These are phyloP conservation scores for Plasmodium blacklocki DNA, from an alignment of 169 alveolate genomes.

Conservation along the genomic window DNA sequence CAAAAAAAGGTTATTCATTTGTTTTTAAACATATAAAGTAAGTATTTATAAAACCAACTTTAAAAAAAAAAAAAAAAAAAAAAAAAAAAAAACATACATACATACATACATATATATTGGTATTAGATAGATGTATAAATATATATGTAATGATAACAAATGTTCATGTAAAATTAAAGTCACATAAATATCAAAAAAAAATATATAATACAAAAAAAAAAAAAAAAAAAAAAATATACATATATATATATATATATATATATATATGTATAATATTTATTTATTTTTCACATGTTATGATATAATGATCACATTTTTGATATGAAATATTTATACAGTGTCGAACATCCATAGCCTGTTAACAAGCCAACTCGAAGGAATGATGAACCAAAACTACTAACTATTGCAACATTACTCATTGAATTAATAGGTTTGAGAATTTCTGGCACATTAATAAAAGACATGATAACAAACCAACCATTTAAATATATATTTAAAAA, in stretches of 20 bases:
- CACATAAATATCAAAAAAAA: no score
- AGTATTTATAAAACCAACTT: no score
- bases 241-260: neutral
- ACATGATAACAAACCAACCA: constrained; percentile 71
- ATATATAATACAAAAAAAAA: no score
- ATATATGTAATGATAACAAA: no score
- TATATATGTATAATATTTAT: neutral
- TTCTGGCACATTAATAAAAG: constrained; percentile 56
- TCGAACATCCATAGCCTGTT: constrained; percentile 56
- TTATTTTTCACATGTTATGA: no score
- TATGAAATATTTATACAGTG: constrained; percentile 18
- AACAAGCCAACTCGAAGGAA: constrained; percentile 47
- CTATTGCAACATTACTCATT: constrained; percentile 67
- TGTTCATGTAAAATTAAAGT: no score
- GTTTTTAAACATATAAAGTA: no score
- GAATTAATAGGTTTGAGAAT: constrained; percentile 51
- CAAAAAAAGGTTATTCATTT: no score
- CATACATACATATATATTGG: no score
- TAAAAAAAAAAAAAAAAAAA: no score
- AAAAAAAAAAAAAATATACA: neutral
- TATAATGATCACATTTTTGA: neutral
- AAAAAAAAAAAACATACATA: no score
- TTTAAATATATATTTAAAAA: constrained; percentile 58
- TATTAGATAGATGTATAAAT: no score
- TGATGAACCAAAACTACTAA: constrained; percentile 53